Evolutionary conservation across 2,329 filamentous ascomycete species (phyloP), one percentile per base, ranked within the genome.

Genomic region (Sclerotinia trifoliorum): DNA sequence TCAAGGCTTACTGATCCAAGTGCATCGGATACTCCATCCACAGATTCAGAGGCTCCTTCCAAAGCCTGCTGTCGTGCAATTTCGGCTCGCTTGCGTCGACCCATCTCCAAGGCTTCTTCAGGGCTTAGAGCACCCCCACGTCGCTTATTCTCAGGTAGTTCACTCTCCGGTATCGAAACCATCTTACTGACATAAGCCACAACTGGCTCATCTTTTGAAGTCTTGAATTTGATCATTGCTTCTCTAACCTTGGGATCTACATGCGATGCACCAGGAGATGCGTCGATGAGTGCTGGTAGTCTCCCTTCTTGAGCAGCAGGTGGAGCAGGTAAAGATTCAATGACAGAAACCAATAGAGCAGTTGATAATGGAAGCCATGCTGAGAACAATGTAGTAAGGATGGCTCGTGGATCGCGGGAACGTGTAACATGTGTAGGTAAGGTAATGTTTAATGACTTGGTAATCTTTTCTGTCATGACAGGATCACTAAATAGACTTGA

Each of bases 171-270:
- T 17, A 99, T 85, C 0, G 95, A 95, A 1, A 98, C 92, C 93
- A 99, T 97, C 78, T 99, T 99, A 80, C 94, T 98, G 70, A 99
- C 92, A 73, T 97, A 99, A 11, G 92, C 94, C 1, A 99, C 92
- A 0, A 96, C 88, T 0, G 94, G 94, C 68, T 91, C 90, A 0
- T 88, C 84, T 51, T 86, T 83, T 0, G 83, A 84, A 4, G 86
- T 86, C 75, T 91, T 91, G 77, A 96, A 97, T 0, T 88, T 84
- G 2, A 91, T 80, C 89, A 98, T 94, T 6, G 94, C 92, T n/a
- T 90, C 83, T 73, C 88, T 90, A 66, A 98, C 81, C 8, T 83
- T 81, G 1, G 85, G 80, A 65, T 91, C 88, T 57, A 98, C 88
- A 73, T 87, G 83, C 3, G 87, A 85, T 3, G 89, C 84, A 0